Conservation (phyloP, 148 eudicot genomes). For the Rhododendron ovatum region DNA sequence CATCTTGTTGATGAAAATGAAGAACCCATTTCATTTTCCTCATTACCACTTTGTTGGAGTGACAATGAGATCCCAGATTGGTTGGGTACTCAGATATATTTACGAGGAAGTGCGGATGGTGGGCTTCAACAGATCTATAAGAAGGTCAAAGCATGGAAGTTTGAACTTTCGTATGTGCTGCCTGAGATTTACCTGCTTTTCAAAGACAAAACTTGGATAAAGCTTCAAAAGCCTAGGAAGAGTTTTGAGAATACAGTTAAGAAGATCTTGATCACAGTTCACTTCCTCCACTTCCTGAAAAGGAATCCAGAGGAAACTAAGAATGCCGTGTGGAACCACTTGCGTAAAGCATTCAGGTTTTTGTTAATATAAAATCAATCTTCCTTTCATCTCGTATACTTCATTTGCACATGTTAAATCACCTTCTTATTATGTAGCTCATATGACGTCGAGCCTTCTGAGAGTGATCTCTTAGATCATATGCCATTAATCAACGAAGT, state of each 20-base stretch:
- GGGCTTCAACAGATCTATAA: slow-evolving; percentile 48
- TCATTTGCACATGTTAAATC: neutral
- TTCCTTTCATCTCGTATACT: neutral
- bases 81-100: slow-evolving; percentile 23
- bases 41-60: slow-evolving; percentile 43
- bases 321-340: slow-evolving; percentile 40
- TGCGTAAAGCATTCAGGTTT: slow-evolving; percentile 53
- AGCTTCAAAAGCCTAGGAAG: slow-evolving; percentile 54
- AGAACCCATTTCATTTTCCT: slow-evolving; percentile 46
- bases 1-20: slow-evolving; percentile 34
- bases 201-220: slow-evolving; percentile 57
- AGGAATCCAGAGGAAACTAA: slow-evolving; percentile 36
- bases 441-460: slow-evolving; percentile 48
- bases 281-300: slow-evolving; percentile 63
- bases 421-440: slow-evolving; percentile 31
- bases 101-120: slow-evolving; percentile 38
- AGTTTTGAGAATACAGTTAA: slow-evolving; percentile 33
- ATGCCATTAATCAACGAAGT: slow-evolving; percentile 42
- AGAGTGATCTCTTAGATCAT: slow-evolving; percentile 47
- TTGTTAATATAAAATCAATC: neutral
- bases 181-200: slow-evolving; percentile 60
- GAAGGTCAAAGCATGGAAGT: slow-evolving; percentile 66
- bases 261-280: slow-evolving; percentile 46
- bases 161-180: slow-evolving; percentile 46
- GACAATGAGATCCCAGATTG: slow-evolving; percentile 19